Conservation (phyloP, 768 basidiomycete genomes). For the Russula abietina region DNA sequence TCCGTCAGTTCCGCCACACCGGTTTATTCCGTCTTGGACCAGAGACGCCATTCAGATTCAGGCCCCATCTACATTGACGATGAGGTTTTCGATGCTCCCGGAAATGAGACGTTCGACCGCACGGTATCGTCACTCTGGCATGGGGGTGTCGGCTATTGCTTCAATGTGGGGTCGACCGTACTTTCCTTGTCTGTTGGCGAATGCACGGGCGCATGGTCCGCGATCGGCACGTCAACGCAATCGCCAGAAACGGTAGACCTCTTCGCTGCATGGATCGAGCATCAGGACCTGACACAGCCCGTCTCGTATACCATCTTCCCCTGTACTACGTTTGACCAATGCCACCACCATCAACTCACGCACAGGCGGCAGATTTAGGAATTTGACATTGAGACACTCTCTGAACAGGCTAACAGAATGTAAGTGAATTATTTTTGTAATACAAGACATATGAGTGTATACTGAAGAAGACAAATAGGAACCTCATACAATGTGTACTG, state of each 20-base stretch:
- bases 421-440: too few species aligned
- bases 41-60: conserved; percentile 38
- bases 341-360: not conserved
- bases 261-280: conserved; percentile 56
- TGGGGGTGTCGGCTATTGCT: conserved; percentile 55
- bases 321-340: conserved; percentile 33
- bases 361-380: too few species aligned
- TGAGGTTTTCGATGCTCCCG: conserved; percentile 3
- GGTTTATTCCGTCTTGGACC: conserved; percentile 63
- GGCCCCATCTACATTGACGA: conserved; percentile 43
- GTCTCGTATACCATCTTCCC: conserved; percentile 55
- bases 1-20: conserved; percentile 40
- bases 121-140: conserved; percentile 50
- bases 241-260: conserved; percentile 53
- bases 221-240: conserved; percentile 44
- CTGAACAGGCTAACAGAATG: too few species aligned
- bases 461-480: too few species aligned
- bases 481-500: too few species aligned
- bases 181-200: conserved; percentile 42
- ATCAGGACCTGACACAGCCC: conserved; percentile 30
- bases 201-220: conserved; percentile 54
- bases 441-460: too few species aligned
- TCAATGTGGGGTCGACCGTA: conserved; percentile 32
- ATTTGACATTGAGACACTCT: too few species aligned
- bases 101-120: conserved; percentile 28